phyloP scores from a whole-genome alignment of 805 yeast species.

The Tetrapisispora pingtungensis region DNA sequence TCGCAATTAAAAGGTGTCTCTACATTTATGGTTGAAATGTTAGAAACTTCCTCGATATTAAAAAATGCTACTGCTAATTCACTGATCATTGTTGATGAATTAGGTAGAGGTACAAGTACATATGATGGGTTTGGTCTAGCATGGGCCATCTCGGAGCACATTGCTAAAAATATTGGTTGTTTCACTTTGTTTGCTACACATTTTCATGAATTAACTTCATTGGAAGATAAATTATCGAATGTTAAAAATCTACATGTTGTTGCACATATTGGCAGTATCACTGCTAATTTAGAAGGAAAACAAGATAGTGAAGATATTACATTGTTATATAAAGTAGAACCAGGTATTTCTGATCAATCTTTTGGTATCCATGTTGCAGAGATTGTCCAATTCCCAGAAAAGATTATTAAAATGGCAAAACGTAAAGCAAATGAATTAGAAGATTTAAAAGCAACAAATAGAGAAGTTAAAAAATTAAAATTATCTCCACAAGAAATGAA shows the following conservation, averaged over 20 bases:
- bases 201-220: conserved; percentile 86
- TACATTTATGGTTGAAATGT: conserved; percentile 96
- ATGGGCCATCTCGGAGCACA: conserved; percentile 87
- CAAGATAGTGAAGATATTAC: conserved; percentile 58
- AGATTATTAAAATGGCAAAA: conserved; percentile 90
- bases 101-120: conserved; percentile 73
- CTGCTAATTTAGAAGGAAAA: conserved; percentile 30
- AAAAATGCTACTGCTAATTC: conserved; percentile 79
- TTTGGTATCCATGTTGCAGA: conserved; percentile 98
- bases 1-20: conserved; percentile 95
- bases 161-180: conserved; percentile 59
- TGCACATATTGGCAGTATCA: conserved; percentile 54
- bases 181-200: conserved; percentile 93
- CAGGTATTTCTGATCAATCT: conserved; percentile 91
- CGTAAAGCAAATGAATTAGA: conserved; percentile 85
- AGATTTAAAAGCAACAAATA: conserved; percentile 37
- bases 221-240: conserved; percentile 50
- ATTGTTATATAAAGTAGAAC: conserved; percentile 83
- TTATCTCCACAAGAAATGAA: conserved; percentile 40
- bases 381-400: conserved; percentile 82
- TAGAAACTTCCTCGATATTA: conserved; percentile 87
- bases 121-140: conserved; percentile 98
- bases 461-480: conserved; percentile 40
- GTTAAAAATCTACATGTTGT: conserved; percentile 86
- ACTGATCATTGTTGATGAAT: conserved; percentile 84